Conservation (phyloP, 2,329 filamentous ascomycete species). For the Tolypocladium inflatum region DNA sequence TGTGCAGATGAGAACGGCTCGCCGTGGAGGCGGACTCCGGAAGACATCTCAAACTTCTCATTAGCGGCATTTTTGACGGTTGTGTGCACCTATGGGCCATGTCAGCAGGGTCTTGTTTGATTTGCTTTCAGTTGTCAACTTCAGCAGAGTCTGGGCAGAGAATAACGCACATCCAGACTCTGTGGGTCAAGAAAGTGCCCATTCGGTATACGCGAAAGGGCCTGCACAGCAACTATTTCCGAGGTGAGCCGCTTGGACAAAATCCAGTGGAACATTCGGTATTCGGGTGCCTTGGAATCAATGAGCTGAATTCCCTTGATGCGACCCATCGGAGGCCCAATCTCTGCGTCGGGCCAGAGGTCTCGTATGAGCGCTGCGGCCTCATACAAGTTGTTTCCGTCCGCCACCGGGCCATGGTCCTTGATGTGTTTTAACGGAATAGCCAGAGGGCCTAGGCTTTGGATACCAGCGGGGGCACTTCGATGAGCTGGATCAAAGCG, state of each 20-base stretch:
- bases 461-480: background rate
- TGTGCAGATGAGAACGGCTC: background rate
- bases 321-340: background rate
- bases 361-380: background rate
- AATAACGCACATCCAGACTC: background rate
- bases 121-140: no score
- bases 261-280: background rate
- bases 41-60: background rate
- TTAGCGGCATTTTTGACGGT: background rate
- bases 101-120: no score
- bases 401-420: background rate
- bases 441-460: background rate
- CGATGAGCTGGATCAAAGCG: background rate
- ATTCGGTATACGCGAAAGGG: background rate
- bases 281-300: background rate
- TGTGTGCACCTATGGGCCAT: no score
- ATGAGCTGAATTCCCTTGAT: background rate
- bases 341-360: background rate
- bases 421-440: background rate
- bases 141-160: no score
- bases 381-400: background rate
- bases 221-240: background rate
- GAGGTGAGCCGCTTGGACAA: background rate
- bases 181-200: background rate
- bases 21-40: background rate